Percentiles rank a stretch among this genome's conserved stretches.
Conservation (phyloP, 2,329 filamentous ascomycete species). For the Blastomyces percursus region DNA sequence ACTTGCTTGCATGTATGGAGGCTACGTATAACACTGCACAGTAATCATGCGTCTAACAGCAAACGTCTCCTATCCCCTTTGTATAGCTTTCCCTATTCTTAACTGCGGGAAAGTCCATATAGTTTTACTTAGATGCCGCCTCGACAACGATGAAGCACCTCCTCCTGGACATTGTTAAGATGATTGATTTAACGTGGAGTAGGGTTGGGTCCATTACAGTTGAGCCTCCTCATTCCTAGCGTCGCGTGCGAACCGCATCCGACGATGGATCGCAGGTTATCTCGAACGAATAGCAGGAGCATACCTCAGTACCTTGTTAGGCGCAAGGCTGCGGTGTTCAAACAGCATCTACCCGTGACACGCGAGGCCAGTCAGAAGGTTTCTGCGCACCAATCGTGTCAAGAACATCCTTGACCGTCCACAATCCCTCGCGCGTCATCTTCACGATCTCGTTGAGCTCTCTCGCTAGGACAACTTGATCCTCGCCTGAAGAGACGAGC, state of each 20-base stretch:
- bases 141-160: too few species aligned
- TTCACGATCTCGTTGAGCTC: background rate
- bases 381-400: slow-evolving; percentile 1
- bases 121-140: too few species aligned
- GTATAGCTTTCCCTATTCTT: background rate
- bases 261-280: background rate
- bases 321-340: background rate
- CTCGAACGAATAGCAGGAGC: background rate
- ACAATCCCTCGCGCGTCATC: background rate
- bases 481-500: slow-evolving; percentile 8
- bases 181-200: too few species aligned
- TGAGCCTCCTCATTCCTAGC: too few species aligned
- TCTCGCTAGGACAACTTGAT: slow-evolving; percentile 5
- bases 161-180: too few species aligned
- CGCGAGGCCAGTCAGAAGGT: background rate
- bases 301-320: background rate
- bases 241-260: background rate
- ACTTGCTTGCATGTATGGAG: background rate
- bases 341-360: background rate
- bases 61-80: background rate
- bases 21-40: background rate
- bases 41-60: background rate
- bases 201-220: too few species aligned
- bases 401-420: slow-evolving; percentile 6
- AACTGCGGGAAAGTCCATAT: background rate